Base-by-base conservation (phyloP, 2,329 filamentous ascomycete species). In the Fusarium chaquense region DNA sequence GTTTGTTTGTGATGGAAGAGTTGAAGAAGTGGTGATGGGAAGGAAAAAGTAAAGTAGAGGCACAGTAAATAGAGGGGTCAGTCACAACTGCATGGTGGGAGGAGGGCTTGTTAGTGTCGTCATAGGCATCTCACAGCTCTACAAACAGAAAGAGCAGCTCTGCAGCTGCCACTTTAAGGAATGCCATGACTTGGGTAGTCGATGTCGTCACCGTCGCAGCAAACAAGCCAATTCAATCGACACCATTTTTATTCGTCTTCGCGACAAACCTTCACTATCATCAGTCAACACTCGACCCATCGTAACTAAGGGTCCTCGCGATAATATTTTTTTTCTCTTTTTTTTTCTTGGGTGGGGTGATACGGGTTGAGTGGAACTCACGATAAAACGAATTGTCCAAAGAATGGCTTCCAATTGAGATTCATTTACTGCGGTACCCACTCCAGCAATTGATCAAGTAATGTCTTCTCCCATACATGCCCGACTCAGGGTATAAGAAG, bases 11-110 rank as follows among this genome's bases (percentile, higher is more conserved):
- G 35, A 45, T 45, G 43, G 28, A 26, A 58, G 28, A 30, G 33
- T 52, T 52, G 13, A 52, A 40, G 32, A 38, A 26, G 32, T 59
- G 35, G 36, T 45, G 45, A 62, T 38, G 32, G 32, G 52, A 35
- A 40, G 44, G 26, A 38, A 50, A 47, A 54, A 55, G 61, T 59
- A 56, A 7, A 26, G 53, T 20, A 40, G n/a, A 59, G 62, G 35
- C 49, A 63, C 36, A 35, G 61, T 61, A 61, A 55, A 66, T 66
- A 66, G 62, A 65, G 62, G 62, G 62, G 62, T 65, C 26, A 9
- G 28, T 22, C 22, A 5, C 22, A 5, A 28, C 22, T 20, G 24
- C 24, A 26, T 26, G 43, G 12, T 16, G 36, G 60, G 36, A 52
- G 44, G 46, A 30, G 28, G 28, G 58, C 26, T 12, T 24, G 50